A percentile compares a stretch with the other conserved stretches of the same genome.
phyloP scores from a whole-genome alignment of 805 yeast genomes.

The Schizosaccharomyces pombe region DNA sequence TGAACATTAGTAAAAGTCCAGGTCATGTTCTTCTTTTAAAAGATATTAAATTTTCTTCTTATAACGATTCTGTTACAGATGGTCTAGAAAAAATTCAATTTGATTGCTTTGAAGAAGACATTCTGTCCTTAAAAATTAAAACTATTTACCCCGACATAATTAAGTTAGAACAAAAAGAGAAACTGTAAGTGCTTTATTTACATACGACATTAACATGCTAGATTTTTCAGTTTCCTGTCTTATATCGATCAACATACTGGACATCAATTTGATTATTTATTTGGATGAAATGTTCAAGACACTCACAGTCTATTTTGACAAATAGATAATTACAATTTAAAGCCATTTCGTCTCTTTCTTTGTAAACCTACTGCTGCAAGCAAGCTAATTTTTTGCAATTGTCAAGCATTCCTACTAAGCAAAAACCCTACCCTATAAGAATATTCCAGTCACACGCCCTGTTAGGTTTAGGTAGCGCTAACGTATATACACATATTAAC shows the following conservation, averaged over 20 bases:
- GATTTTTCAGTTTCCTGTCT: neutral
- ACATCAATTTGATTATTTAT: neutral
- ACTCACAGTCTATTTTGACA: too few relatives aligned
- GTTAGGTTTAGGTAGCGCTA: too few relatives aligned
- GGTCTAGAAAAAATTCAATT: constrained; percentile 58
- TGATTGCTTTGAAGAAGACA: constrained; percentile 36
- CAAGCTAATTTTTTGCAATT: too few relatives aligned
- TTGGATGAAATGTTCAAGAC: too few relatives aligned
- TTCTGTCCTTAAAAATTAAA: constrained; percentile 68
- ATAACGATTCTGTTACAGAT: constrained; percentile 44
- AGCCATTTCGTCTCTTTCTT: too few relatives aligned
- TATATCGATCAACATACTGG: neutral
- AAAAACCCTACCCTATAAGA: too few relatives aligned
- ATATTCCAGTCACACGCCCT: too few relatives aligned
- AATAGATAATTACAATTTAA: too few relatives aligned
- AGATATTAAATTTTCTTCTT: constrained; percentile 72
- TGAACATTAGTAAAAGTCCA: constrained; percentile 93
- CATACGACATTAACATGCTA: neutral
- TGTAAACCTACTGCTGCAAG: too few relatives aligned
- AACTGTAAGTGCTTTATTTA: constrained; percentile 20
- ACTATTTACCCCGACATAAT: constrained; percentile 82
- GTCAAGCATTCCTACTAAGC: too few relatives aligned
- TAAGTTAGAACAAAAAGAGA: constrained; percentile 62
- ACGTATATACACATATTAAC: neutral
- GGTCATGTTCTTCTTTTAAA: constrained; percentile 79